Base-by-base conservation (phyloP, 176 grass and related monocot genomes). In the Hyparrhenia diplandra region DNA sequence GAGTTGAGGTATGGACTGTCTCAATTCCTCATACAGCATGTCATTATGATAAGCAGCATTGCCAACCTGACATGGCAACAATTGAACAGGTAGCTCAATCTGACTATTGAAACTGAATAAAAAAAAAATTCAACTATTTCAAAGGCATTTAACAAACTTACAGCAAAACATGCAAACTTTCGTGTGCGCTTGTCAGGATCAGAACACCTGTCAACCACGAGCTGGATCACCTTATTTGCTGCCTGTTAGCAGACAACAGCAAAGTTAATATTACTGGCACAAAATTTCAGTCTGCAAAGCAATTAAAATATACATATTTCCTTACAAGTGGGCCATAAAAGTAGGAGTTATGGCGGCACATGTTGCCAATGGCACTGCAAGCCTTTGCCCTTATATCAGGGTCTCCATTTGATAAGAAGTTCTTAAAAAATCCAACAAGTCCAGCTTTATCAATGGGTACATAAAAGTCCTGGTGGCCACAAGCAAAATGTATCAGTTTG, bases 21-120 rank as follows among this genome's bases (percentile, higher is more conserved):
- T 72, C 9, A 98, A 83, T 46, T 91, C 84, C 82, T 98, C 92
- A 64, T 98, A 98, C 21, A 98, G 82, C 84, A 76, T 78, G 54
- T 91, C 95, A 84, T 98, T 98, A 85, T 95, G 95, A 76, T 98
- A 98, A 81, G 95, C 95, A 74, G 92, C 95, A 89, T 98, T 98
- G 32, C 95, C 92, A 54, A 98, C 90, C 95, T 98, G 81, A 75
- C 77, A 82, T 45, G 16, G 37, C 17, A 78, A 70, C 3, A 66
- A 9, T 45, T 25, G 58, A 71, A 31, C 31, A 75, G 42, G 42
- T 40, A 75, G 0, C 23, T 82, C 37, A 47, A 67, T 13, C 4
- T 28, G 28, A 20, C 32, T 61, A 16, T 78, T 24, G 10, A 16
- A 29, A 66, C 25, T 25, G 59, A 14, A 37, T 74, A 42, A 17